Conservation (phyloP, 2,329 filamentous ascomycete genomes). For the Fonsecaea erecta region DNA sequence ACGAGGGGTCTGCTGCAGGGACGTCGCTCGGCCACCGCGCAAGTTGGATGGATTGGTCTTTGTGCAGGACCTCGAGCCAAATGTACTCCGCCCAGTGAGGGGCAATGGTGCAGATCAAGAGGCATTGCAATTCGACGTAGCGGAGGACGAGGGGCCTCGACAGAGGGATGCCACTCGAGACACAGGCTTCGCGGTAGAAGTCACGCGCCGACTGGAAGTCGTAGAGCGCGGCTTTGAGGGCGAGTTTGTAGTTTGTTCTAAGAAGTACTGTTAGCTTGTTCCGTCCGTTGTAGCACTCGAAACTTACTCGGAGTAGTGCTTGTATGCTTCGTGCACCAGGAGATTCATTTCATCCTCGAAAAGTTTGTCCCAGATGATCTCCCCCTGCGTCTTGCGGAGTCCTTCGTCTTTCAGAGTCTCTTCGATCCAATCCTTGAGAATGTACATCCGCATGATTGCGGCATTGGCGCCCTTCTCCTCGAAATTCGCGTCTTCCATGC, state of each 20-base stretch:
- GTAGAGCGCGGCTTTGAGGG: constrained; percentile 85
- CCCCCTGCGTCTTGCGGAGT: constrained; percentile 69
- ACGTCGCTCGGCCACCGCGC: constrained; percentile 72
- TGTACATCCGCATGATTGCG: constrained; percentile 83
- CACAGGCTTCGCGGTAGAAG: constrained; percentile 83
- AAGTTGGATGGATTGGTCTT: constrained; percentile 74
- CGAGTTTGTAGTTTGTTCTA: constrained; percentile 78
- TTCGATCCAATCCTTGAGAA: constrained; percentile 88
- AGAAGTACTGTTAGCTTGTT: constrained; percentile 25
- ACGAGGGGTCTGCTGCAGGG: constrained; percentile 65
- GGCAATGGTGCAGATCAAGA: constrained; percentile 80
- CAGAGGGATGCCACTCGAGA: constrained; percentile 79
- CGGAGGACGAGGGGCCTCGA: constrained; percentile 77
- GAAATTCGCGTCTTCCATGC: constrained; percentile 94
- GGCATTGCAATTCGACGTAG: constrained; percentile 84
- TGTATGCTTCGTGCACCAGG: constrained; percentile 75
- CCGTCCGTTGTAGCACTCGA: background rate
- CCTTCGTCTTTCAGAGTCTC: constrained; percentile 75
- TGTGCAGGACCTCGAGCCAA: constrained; percentile 88
- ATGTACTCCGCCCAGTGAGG: constrained; percentile 95
- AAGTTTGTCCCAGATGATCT: constrained; percentile 80
- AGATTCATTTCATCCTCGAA: constrained; percentile 93
- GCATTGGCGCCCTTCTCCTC: constrained; percentile 93
- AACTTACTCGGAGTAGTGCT: constrained; percentile 72
- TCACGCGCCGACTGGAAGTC: constrained; percentile 88